phyloP scores from a whole-genome alignment of 768 basidiomycete genomes.

The Lenzites betulinus region DNA sequence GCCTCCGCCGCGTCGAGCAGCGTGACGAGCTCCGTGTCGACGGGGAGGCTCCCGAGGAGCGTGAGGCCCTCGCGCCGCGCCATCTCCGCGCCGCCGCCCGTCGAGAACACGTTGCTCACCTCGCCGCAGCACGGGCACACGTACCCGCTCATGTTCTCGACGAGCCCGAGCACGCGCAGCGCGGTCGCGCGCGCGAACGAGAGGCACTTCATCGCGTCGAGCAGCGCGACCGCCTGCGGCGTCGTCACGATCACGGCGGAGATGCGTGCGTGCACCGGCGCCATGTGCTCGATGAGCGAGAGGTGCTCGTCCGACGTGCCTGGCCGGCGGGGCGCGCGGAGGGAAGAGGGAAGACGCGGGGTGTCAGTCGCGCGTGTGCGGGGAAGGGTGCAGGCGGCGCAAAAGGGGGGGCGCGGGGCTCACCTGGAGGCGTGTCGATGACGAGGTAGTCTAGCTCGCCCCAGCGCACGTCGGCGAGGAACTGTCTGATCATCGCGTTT shows the following conservation, averaged over 20 bases:
- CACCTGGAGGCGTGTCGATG: slow-evolving; percentile 97
- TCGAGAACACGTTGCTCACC: slow-evolving; percentile 92
- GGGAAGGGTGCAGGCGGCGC: background rate
- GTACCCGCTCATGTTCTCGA: slow-evolving; percentile 99
- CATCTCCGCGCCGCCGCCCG: slow-evolving; percentile 90
- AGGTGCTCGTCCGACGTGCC: slow-evolving; percentile 99
- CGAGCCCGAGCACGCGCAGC: slow-evolving; percentile 85
- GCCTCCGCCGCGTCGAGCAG: slow-evolving; percentile 71
- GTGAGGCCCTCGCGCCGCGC: slow-evolving; percentile 68
- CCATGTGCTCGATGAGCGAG: slow-evolving; percentile 90
- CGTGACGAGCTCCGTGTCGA: slow-evolving; percentile 89
- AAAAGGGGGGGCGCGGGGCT: slow-evolving; percentile 23
- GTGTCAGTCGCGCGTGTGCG: background rate
- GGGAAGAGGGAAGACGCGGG: background rate
- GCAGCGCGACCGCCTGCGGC: slow-evolving; percentile 93
- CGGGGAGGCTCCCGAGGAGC: slow-evolving; percentile 88
- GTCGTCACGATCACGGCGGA: slow-evolving; percentile 94
- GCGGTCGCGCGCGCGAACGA: slow-evolving; percentile 90
- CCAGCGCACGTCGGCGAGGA: slow-evolving; percentile 93
- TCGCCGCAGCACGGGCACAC: slow-evolving; percentile 97
- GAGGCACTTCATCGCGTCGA: slow-evolving; percentile 94
- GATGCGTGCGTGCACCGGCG: slow-evolving; percentile 76
- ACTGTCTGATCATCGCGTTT: slow-evolving; percentile 97
- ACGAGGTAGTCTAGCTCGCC: slow-evolving; percentile 91
- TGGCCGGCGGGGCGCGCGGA: slow-evolving; percentile 35